A percentile compares a stretch with the other conserved stretches of the same genome.
Conservation (phyloP, 1,284 basidiomycete genomes). For the Anthracocystis walkeri region DNA sequence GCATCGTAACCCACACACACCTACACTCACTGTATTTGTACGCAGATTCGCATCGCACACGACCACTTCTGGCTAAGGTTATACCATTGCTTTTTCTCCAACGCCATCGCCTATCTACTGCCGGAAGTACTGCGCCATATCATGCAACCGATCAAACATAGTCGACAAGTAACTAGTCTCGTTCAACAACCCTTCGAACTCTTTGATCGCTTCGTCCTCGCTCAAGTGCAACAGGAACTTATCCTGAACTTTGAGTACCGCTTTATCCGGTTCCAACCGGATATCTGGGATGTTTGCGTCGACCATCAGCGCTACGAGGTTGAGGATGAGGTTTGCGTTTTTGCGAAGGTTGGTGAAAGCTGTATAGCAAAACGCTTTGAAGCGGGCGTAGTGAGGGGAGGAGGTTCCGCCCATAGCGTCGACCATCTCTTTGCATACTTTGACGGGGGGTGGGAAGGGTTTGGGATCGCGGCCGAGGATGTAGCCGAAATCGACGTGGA, state of each 20-base stretch:
- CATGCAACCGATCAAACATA: conserved; percentile 75
- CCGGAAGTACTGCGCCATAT: conserved; percentile 67
- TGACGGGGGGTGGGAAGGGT: conserved; percentile 96
- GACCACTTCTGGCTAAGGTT: no score
- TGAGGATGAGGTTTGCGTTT: conserved; percentile 95
- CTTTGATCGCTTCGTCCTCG: conserved; percentile 83
- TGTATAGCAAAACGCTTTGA: conserved; percentile 95
- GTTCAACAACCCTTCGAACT: conserved; percentile 91
- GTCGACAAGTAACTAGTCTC: conserved; percentile 95
- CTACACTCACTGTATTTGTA: conserved; percentile 27
- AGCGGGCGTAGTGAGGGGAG: conserved; percentile 86
- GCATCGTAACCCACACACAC: neutral
- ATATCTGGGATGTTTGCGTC: conserved; percentile 99
- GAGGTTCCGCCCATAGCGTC: conserved; percentile 91
- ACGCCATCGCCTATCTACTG: no score
- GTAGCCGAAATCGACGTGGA: conserved; percentile 93
- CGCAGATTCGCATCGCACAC: conserved; percentile 1
- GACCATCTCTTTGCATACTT: conserved; percentile 99
- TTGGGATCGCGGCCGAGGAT: conserved; percentile 98
- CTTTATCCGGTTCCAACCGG: conserved; percentile 78
- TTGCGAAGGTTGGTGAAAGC: conserved; percentile 92
- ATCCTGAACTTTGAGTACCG: conserved; percentile 83
- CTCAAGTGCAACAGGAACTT: conserved; percentile 90
- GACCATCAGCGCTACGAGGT: conserved; percentile 95
- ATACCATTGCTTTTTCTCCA: neutral